Evolutionary conservation across 805 yeast genomes (phyloP).

Genomic region (Kazachstania psychrophila): DNA sequence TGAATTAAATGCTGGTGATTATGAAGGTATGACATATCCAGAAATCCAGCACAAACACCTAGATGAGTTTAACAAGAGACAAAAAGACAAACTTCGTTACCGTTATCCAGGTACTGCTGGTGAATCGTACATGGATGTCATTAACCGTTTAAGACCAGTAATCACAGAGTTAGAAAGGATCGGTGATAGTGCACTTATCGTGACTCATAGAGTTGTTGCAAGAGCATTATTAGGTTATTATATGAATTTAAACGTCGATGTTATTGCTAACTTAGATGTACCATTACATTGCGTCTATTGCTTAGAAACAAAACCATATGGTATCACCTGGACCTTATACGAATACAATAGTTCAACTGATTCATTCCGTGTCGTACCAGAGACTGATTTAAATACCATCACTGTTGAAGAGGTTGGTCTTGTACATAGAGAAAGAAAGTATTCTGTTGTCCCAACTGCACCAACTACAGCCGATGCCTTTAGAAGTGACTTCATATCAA

Average conservation of each 20-base stretch:
- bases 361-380: conserved; percentile 61
- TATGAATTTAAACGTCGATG: conserved; percentile 66
- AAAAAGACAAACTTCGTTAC: conserved; percentile 70
- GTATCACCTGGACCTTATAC: conserved; percentile 85
- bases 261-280: conserved; percentile 83
- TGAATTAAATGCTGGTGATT: conserved; percentile 87
- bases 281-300: conserved; percentile 88
- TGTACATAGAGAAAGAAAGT: conserved; percentile 58
- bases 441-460: conserved; percentile 69
- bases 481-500: conserved; percentile 11
- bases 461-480: conserved; percentile 33
- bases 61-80: conserved; percentile 66
- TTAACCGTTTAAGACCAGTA: conserved; percentile 78
- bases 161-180: conserved; percentile 90
- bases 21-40: conserved; percentile 86
- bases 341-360: conserved; percentile 74
- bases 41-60: conserved; percentile 71
- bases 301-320: conserved; percentile 88
- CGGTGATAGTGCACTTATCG: conserved; percentile 71
- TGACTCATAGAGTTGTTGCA: conserved; percentile 87
- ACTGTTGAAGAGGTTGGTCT: conserved; percentile 64
- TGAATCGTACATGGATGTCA: conserved; percentile 88
- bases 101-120: conserved; percentile 98
- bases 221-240: conserved; percentile 83
- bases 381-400: conserved; percentile 34